Conservation (phyloP, 768 basidiomycete species). For the Trametes cingulata region DNA sequence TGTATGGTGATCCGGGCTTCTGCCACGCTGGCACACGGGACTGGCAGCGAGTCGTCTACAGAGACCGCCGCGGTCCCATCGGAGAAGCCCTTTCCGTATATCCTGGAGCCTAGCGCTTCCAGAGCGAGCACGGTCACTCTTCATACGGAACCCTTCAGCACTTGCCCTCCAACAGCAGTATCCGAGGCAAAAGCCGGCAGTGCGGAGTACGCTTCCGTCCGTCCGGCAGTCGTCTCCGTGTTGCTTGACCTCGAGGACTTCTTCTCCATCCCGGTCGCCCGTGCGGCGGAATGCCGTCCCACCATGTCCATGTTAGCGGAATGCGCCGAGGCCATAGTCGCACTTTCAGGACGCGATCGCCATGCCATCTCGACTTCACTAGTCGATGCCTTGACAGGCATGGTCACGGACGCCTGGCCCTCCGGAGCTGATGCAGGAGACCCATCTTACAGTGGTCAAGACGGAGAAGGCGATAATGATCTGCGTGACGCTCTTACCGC, state of each 20-base stretch:
- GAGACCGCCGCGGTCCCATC: not conserved
- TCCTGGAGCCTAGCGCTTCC: not conserved
- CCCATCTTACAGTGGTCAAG: not conserved
- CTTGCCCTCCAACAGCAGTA: too few relatives aligned
- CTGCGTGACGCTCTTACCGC: not conserved
- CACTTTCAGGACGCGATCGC: constrained; percentile 1
- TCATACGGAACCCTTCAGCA: not conserved
- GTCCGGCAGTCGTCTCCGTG: not conserved
- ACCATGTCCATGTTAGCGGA: constrained; percentile 15
- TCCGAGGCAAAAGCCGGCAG: not conserved
- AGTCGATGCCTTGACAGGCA: constrained; percentile 1
- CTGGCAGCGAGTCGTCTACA: not conserved
- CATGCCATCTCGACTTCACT: constrained; percentile 2
- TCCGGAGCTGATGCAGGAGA: not conserved
- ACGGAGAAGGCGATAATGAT: not conserved
- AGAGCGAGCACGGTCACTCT: not conserved
- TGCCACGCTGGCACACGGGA: not conserved
- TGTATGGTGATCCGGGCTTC: constrained; percentile 16
- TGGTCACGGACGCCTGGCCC: not conserved
- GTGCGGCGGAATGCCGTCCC: constrained; percentile 11
- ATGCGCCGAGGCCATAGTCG: constrained; percentile 13
- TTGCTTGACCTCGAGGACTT: constrained; percentile 11
- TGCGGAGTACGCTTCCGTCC: constrained; percentile 9
- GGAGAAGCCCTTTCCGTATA: not conserved
- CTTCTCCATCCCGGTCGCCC: constrained; percentile 6